Evolutionary conservation across 768 basidiomycete genomes (phyloP).

Genomic region (Collybia nuda): DNA sequence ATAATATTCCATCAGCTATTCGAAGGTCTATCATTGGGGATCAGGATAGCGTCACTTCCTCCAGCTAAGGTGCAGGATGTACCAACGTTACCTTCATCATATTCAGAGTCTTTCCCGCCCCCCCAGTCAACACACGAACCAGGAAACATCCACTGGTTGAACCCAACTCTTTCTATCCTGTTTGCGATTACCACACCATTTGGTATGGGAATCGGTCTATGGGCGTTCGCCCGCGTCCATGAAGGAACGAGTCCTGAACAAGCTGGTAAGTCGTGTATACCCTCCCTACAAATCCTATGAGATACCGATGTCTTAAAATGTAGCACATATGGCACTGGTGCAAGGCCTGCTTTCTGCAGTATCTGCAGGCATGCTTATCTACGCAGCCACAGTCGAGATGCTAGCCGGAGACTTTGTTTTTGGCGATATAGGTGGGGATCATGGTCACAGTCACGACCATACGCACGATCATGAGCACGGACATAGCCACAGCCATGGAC

Average conservation of each 20-base stretch:
- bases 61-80: slow-evolving; percentile 17
- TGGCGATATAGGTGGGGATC: slow-evolving; percentile 51
- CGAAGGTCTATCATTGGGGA: slow-evolving; percentile 81
- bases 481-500: slow-evolving; percentile 20
- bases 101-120: slow-evolving; percentile 3
- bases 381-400: slow-evolving; percentile 85
- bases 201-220: slow-evolving; percentile 63
- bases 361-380: slow-evolving; percentile 82
- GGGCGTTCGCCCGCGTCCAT: slow-evolving; percentile 36
- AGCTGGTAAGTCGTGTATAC: slow-evolving; percentile 14
- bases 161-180: slow-evolving; percentile 53
- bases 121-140: slow-evolving; percentile 1
- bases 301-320: background rate
- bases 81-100: background rate
- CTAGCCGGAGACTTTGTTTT: slow-evolving; percentile 84
- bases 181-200: slow-evolving; percentile 76
- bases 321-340: slow-evolving; percentile 51
- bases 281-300: slow-evolving; percentile 5
- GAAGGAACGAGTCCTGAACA: slow-evolving; percentile 21
- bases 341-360: slow-evolving; percentile 82
- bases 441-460: slow-evolving; percentile 22
- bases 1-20: slow-evolving; percentile 84
- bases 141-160: slow-evolving; percentile 35
- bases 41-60: slow-evolving; percentile 72
- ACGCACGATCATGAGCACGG: slow-evolving; percentile 4